phyloP scores from a whole-genome alignment of 768 basidiomycete genomes.

The Tephrocybe sp. region DNA sequence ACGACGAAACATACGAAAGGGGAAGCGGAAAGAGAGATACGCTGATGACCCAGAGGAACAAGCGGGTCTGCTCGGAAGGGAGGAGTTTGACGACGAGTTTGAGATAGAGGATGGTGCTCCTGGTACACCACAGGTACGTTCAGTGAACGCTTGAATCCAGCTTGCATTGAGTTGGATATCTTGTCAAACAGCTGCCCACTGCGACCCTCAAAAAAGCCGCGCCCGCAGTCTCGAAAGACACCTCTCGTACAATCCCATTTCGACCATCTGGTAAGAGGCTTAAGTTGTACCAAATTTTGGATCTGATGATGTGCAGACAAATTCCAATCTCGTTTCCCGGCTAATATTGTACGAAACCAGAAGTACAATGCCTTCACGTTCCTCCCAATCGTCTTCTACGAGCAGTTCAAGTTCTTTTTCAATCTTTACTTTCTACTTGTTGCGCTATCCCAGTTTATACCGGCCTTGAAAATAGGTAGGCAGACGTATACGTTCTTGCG shows the following conservation, averaged over 20 bases:
- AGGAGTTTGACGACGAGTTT: conserved; percentile 36
- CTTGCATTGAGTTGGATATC: conserved; percentile 14
- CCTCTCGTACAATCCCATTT: conserved; percentile 77
- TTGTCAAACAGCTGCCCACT: conserved; percentile 12
- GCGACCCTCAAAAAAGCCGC: conserved; percentile 19
- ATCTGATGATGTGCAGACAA: conserved; percentile 49
- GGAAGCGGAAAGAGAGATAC: conserved; percentile 54
- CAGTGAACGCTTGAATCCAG: conserved; percentile 1
- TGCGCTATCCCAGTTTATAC: conserved; percentile 93
- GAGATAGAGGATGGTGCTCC: conserved; percentile 28
- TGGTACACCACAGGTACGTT: conserved; percentile 10
- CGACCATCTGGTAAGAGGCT: conserved; percentile 55
- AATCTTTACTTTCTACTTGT: conserved; percentile 98
- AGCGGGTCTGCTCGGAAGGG: conserved; percentile 45
- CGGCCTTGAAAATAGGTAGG: conserved; percentile 91
- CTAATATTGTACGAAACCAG: conserved; percentile 94
- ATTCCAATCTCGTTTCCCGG: conserved; percentile 66
- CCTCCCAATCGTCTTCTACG: conserved; percentile 94
- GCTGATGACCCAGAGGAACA: conserved; percentile 65
- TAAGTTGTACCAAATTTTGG: background rate
- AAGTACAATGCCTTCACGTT: conserved; percentile 98
- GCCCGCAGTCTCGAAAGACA: conserved; percentile 46
- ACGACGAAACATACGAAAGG: conserved; percentile 25
- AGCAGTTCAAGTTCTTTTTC: conserved; percentile 99
- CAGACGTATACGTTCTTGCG: conserved; percentile 4